Conservation (phyloP, 1,284 basidiomycete genomes). For the Limonomyces culmigenus region DNA sequence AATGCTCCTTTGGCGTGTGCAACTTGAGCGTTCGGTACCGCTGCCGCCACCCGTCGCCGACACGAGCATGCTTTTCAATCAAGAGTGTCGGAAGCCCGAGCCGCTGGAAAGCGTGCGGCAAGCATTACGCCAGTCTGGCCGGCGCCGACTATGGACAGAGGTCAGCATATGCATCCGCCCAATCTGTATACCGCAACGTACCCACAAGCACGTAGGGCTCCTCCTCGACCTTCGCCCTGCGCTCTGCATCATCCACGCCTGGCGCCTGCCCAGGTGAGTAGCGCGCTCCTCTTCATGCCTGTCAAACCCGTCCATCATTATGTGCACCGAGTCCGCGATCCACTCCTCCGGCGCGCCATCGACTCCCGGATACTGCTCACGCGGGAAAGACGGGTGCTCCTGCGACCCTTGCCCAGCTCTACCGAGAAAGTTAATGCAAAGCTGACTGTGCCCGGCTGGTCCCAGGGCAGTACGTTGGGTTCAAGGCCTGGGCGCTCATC, state of each 20-base stretch:
- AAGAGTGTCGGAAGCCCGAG: constrained; percentile 12
- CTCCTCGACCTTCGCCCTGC: background rate
- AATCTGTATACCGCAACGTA: background rate
- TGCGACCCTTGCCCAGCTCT: background rate
- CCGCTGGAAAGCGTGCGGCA: constrained; percentile 2
- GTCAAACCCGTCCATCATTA: background rate
- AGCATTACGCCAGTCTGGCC: constrained; percentile 2
- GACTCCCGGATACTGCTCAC: background rate
- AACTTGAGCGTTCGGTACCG: constrained; percentile 30
- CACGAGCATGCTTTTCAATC: constrained; percentile 22
- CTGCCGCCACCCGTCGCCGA: constrained; percentile 33
- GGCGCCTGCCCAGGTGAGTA: no score
- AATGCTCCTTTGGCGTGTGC: constrained; percentile 23
- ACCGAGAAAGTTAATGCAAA: background rate
- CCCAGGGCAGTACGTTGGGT: no score
- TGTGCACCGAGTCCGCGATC: background rate
- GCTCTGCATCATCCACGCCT: no score
- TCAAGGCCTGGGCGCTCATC: background rate
- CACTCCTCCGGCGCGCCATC: no score
- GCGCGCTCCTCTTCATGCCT: background rate
- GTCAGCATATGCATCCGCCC: background rate
- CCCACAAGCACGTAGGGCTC: background rate
- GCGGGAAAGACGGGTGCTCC: background rate
- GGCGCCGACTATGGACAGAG: constrained; percentile 3
- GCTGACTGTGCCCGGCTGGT: no score